Base-by-base conservation (phyloP, 345 rosid species). In the Odontarrhena argentea region DNA sequence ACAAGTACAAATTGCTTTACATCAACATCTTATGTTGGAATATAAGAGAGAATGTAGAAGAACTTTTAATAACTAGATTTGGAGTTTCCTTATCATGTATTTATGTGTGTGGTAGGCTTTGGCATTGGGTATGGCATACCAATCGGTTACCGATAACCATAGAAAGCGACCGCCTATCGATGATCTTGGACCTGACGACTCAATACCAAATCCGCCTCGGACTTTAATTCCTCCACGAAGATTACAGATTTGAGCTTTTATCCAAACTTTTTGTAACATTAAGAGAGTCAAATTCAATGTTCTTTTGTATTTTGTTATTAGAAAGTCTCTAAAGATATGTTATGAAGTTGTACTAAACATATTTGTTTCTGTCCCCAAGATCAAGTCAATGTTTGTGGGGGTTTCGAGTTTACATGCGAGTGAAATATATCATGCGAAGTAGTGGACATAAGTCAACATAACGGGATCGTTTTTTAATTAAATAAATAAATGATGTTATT, bases 51-150 rank as follows among this genome's bases (percentile, higher is more conserved):
- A 18, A 18, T 18, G 22, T 18, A 18, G 22, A 18, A 18, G 22
- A 18, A 18, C 22, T 12, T 41, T 36, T 7, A 36, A 38, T 28
- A 11, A 37, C 10, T 12, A 5, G 34, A 42, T 59, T 42, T 11
- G 8, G 7, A n/a, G 2, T 25, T 38, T 38, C n/a, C 44, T 45
- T 34, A 1, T 32, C 36, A 32, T 32, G 36, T 10, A 42, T 12
- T 11, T 42, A 9, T 41, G 34, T 6, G 9, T 47, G 42, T 65
- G 60, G 52, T 74, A 92, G 95, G 98, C 91, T 46, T 80, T 92
- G 62, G 96, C 96, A 56, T 76, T 92, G 76, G 92, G 92, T 55
- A 89, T 92, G 83, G 96, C 88, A 13, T 89, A 86, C 80, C 96
- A 86, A 71, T 89, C 87, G 1, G 86, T 73, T 34, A 87, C 92